Conservation (phyloP, 2,329 filamentous ascomycete species). For the Epichloe gansuensis region DNA sequence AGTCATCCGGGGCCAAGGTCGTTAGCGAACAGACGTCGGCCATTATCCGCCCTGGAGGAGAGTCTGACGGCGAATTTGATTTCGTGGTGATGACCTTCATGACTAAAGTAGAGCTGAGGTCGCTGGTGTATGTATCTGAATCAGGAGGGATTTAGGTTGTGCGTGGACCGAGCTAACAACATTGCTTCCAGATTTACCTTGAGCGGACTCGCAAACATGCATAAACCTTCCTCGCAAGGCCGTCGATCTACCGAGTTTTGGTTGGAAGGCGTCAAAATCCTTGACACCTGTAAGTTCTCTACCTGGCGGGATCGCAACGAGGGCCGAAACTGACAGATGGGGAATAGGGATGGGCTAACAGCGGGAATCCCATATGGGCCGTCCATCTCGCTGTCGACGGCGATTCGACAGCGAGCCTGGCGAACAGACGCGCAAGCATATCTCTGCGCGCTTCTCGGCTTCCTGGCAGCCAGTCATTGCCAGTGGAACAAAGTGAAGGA, state of each 20-base stretch:
- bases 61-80: constrained; percentile 33
- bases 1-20: constrained; percentile 32
- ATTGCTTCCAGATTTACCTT: constrained; percentile 34
- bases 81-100: constrained; percentile 49
- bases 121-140: constrained; percentile 35
- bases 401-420: constrained; percentile 50
- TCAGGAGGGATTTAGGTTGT: too few species aligned
- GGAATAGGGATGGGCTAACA: constrained; percentile 22
- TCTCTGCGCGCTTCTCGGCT: constrained; percentile 56
- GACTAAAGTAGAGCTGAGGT: constrained; percentile 45
- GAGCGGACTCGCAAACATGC: constrained; percentile 36
- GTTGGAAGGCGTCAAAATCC: constrained; percentile 29
- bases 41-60: constrained; percentile 35
- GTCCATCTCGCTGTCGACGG: constrained; percentile 43
- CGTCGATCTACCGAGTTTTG: constrained; percentile 27
- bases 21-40: constrained; percentile 46
- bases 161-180: constrained; percentile 8
- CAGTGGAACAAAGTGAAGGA: constrained; percentile 55
- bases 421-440: constrained; percentile 54
- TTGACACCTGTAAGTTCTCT: constrained; percentile 33
- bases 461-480: constrained; percentile 57
- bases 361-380: constrained; percentile 25
- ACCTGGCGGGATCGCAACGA: background rate
- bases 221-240: constrained; percentile 23
- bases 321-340: background rate